These are phyloP conservation scores for Arxiozyma telluris DNA, from an alignment of 1,139 yeast species.

Conservation along the genomic window DNA sequence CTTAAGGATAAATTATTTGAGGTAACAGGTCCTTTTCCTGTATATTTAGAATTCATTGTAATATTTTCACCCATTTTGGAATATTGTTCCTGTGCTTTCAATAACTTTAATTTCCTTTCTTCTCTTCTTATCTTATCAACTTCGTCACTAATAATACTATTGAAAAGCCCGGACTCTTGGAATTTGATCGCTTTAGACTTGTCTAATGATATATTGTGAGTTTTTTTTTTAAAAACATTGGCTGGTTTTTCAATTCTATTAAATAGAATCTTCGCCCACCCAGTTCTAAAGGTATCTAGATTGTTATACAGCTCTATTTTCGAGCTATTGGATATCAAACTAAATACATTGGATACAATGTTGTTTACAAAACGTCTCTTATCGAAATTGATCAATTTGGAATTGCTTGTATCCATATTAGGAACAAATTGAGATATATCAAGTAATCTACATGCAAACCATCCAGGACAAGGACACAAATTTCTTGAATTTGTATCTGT, in stretches of 20 bases:
- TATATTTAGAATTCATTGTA: not conserved
- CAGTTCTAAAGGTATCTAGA: conserved; percentile 1
- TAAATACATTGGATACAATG: conserved; percentile 43
- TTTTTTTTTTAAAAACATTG: conserved; percentile 16
- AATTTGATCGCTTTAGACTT: conserved; percentile 36
- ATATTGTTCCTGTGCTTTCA: conserved; percentile 36
- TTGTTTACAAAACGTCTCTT: conserved; percentile 57
- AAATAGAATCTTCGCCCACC: conserved; percentile 21
- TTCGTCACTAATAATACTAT: conserved; percentile 39
- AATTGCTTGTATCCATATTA: conserved; percentile 51
- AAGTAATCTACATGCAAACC: conserved; percentile 52
- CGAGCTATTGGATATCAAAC: conserved; percentile 30
- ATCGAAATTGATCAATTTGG: conserved; percentile 55
- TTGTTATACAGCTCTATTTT: conserved; percentile 6
- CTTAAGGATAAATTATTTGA: not conserved
- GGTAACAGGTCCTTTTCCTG: not conserved
- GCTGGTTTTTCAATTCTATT: conserved; percentile 16
- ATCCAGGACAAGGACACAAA: conserved; percentile 79
- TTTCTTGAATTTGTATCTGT: conserved; percentile 40
- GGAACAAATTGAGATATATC: conserved; percentile 64
- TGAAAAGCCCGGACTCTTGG: conserved; percentile 37
- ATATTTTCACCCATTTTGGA: conserved; percentile 5
- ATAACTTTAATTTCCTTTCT: conserved; percentile 35
- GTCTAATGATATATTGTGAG: conserved; percentile 36
- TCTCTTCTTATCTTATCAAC: conserved; percentile 46